Percentiles rank a stretch among this genome's conserved stretches.
Conservation (phyloP, 2,329 filamentous ascomycete species). For the Neurospora sp. region DNA sequence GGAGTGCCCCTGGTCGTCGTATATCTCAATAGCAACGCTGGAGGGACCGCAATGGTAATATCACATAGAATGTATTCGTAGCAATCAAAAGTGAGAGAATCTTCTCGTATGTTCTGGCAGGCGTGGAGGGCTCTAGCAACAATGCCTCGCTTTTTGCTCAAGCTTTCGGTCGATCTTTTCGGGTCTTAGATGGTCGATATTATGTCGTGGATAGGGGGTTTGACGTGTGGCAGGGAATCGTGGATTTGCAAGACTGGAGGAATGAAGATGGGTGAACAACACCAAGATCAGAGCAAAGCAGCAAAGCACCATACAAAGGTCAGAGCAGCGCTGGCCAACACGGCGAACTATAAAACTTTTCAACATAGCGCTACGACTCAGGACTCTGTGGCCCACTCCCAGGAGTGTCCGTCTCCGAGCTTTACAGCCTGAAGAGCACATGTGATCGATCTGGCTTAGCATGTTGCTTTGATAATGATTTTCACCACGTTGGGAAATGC, state of each 20-base stretch:
- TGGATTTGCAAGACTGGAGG: no score
- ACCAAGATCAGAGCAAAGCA: neutral
- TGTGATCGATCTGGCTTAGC: neutral
- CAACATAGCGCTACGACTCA: neutral
- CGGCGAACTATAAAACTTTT: neutral
- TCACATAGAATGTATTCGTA: neutral
- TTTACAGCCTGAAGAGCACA: neutral
- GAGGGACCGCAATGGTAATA: neutral
- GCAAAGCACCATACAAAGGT: neutral
- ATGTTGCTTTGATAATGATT: neutral
- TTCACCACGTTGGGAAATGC: neutral
- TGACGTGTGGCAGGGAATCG: no score
- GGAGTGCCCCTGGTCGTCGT: no score
- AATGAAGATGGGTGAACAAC: neutral
- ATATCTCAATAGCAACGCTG: no score
- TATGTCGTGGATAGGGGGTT: no score
- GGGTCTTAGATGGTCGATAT: no score
- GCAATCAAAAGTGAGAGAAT: no score
- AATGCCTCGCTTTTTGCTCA: no score
- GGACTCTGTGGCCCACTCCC: neutral
- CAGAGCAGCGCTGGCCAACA: neutral
- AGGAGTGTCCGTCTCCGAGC: neutral
- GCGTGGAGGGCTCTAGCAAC: no score
- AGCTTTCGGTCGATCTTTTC: no score
- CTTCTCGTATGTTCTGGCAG: no score